phyloP scores from a whole-genome alignment of 2,329 filamentous ascomycete genomes.

The Pseudogymnoascus sp. region DNA sequence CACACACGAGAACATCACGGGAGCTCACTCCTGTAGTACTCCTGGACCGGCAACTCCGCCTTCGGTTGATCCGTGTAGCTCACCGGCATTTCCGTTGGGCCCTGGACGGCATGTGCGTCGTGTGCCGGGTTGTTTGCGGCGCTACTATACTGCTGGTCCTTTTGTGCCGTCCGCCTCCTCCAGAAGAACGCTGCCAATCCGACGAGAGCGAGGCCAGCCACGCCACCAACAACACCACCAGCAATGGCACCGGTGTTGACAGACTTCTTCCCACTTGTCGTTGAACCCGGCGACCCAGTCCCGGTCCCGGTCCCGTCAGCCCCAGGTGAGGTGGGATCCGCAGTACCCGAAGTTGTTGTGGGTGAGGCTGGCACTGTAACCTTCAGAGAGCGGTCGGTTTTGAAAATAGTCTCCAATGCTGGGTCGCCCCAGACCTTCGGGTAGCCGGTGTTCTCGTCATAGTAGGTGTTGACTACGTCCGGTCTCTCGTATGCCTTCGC shows the following conservation, averaged over 20 bases:
- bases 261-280: neutral
- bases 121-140: neutral
- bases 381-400: slow-evolving; percentile 6
- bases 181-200: slow-evolving; percentile 16
- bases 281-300: neutral
- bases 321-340: neutral
- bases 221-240: slow-evolving; percentile 17
- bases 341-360: neutral
- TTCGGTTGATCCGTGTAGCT: neutral
- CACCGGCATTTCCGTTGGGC: neutral
- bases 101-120: neutral
- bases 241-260: slow-evolving; percentile 17
- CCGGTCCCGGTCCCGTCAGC: neutral
- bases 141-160: neutral
- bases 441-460: neutral
- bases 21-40: neutral
- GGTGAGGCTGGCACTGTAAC: neutral
- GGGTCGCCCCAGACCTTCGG: neutral
- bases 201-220: slow-evolving; percentile 17
- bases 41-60: neutral
- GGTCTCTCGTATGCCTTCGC: slow-evolving; percentile 13
- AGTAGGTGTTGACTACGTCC: slow-evolving; percentile 15
- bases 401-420: neutral
- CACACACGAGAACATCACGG: neutral
- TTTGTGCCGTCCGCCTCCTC: neutral